Conservation (phyloP, 257 asterid species). For the Oldenlandia corymbosa region DNA sequence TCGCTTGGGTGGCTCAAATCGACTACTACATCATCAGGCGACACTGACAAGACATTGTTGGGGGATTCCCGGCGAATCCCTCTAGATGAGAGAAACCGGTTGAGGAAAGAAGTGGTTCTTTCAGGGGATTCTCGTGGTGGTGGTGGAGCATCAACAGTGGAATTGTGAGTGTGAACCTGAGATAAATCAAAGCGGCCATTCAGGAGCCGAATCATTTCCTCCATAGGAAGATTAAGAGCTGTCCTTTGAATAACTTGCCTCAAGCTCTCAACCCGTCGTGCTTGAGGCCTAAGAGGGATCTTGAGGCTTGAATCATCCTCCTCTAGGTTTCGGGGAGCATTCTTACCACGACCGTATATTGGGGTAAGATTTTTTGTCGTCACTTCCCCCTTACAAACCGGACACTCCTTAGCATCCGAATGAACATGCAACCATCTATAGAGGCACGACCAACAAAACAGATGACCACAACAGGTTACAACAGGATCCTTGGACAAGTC, state of each 20-base stretch:
- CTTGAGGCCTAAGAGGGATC: slow-evolving; percentile 73
- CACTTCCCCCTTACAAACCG: slow-evolving; percentile 97
- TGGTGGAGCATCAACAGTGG: too few species aligned
- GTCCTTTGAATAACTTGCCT: slow-evolving; percentile 66
- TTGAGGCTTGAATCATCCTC: slow-evolving; percentile 33
- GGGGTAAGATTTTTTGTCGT: slow-evolving; percentile 67
- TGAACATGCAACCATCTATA: slow-evolving; percentile 85
- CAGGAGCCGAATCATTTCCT: slow-evolving; percentile 82
- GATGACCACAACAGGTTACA: slow-evolving; percentile 95
- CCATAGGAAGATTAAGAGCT: slow-evolving; percentile 67
- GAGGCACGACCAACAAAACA: slow-evolving; percentile 96
- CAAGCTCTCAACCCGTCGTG: slow-evolving; percentile 50
- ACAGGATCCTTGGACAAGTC: slow-evolving; percentile 92
- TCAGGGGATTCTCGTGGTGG: slow-evolving; percentile 61
- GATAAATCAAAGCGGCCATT: slow-evolving; percentile 41
- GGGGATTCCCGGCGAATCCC: slow-evolving; percentile 62
- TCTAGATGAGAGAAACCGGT: slow-evolving; percentile 64
- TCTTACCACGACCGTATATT: slow-evolving; percentile 71
- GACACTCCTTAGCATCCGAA: slow-evolving; percentile 89
- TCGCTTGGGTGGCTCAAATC: slow-evolving; percentile 53
- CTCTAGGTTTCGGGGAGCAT: slow-evolving; percentile 28
- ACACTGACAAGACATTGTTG: background rate
- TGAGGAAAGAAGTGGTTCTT: slow-evolving; percentile 58
- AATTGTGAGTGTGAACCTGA: slow-evolving; percentile 40
- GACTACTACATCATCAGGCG: slow-evolving; percentile 48